Conservation (phyloP, 805 yeast genomes). For the Cyberlindnera lachancei region DNA sequence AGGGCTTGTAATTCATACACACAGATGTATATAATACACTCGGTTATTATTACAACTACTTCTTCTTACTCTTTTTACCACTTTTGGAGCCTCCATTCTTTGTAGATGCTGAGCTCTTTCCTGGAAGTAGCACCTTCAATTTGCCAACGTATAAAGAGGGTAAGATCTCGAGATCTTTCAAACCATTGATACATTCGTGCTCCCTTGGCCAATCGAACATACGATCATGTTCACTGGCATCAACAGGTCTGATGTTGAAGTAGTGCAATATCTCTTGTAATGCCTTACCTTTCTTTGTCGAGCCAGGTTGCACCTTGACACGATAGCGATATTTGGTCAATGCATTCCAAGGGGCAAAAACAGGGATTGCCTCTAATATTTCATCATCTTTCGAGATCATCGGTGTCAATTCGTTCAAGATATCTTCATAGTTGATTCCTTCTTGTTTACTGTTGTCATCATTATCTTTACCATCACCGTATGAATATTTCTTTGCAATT, state of each 20-base stretch:
- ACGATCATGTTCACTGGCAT: constrained; percentile 33
- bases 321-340: constrained; percentile 69
- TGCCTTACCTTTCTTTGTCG: constrained; percentile 83
- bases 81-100: constrained; percentile 3
- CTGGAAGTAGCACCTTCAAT: constrained; percentile 56
- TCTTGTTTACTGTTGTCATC: constrained; percentile 32
- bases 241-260: constrained; percentile 46
- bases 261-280: constrained; percentile 58
- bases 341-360: constrained; percentile 91
- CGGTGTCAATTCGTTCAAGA: constrained; percentile 29
- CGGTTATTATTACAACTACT: constrained; percentile 1
- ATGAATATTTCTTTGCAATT: constrained; percentile 26
- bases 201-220: constrained; percentile 67
- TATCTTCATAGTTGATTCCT: constrained; percentile 37
- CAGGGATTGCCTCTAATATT: constrained; percentile 62
- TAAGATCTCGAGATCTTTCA: constrained; percentile 61
- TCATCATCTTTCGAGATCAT: constrained; percentile 35
- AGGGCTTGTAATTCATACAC: constrained; percentile 27
- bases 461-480: too few species aligned
- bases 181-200: constrained; percentile 43
- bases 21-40: too few species aligned
- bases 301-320: constrained; percentile 72
- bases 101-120: constrained; percentile 26
- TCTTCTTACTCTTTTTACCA: constrained; percentile 8
- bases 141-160: constrained; percentile 66